Conservation (phyloP, 2,329 filamentous ascomycete species). For the Alternaria arbusti region DNA sequence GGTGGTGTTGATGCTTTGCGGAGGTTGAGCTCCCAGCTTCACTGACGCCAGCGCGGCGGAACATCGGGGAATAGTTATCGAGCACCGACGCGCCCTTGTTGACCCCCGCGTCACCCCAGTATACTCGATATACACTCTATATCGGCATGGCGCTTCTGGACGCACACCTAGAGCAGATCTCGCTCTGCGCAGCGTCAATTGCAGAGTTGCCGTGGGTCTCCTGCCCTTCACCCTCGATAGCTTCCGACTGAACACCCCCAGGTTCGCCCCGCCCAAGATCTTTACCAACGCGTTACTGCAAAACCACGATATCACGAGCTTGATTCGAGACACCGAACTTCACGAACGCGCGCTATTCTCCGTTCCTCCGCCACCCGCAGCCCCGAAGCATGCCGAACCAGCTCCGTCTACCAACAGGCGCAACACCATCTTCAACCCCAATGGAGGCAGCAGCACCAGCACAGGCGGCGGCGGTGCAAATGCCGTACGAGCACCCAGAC, state of each 20-base stretch:
- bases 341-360: slow-evolving; percentile 97
- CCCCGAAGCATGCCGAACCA: slow-evolving; percentile 55
- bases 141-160: slow-evolving; percentile 52
- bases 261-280: slow-evolving; percentile 88
- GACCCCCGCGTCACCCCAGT: slow-evolving; percentile 18
- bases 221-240: background rate
- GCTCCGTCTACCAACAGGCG: slow-evolving; percentile 52
- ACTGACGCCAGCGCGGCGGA: slow-evolving; percentile 20
- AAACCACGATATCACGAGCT: slow-evolving; percentile 86
- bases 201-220: slow-evolving; percentile 53
- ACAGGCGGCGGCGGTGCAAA: slow-evolving; percentile 49
- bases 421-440: slow-evolving; percentile 57
- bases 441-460: slow-evolving; percentile 33
- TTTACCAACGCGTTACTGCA: slow-evolving; percentile 93
- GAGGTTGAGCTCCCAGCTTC: slow-evolving; percentile 23
- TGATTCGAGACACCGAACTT: slow-evolving; percentile 93
- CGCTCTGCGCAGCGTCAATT: slow-evolving; percentile 56
- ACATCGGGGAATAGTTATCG: slow-evolving; percentile 20
- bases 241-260: slow-evolving; percentile 49
- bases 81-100: slow-evolving; percentile 21
- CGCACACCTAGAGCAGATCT: slow-evolving; percentile 59
- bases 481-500: slow-evolving; percentile 63
- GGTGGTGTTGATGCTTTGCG: slow-evolving; percentile 29
- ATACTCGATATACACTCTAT: background rate
- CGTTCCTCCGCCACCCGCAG: slow-evolving; percentile 71